Percentiles rank a stretch among this genome's conserved stretches.
phyloP scores from a whole-genome alignment of 345 rosid genomes.

The Citrus hindsii region DNA sequence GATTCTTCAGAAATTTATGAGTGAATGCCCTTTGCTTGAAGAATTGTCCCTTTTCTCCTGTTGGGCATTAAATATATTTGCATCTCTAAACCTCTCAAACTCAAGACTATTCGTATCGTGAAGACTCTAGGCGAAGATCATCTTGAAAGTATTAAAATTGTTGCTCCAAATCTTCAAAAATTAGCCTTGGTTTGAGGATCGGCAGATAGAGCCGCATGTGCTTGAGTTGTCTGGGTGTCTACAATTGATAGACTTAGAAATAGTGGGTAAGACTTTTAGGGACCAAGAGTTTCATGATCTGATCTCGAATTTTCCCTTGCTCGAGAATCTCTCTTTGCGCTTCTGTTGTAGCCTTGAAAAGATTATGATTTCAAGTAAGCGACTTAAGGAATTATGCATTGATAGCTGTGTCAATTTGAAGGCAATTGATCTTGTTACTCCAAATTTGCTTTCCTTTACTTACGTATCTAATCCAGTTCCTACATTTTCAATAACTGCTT shows the following conservation, averaged over 20 bases:
- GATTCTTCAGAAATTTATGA: background rate
- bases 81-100: background rate
- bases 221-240: background rate
- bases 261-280: background rate
- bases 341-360: background rate
- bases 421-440: background rate
- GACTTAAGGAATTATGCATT: background rate
- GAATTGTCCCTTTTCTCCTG: background rate
- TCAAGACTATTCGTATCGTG: background rate
- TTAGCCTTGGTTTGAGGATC: background rate
- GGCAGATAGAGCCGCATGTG: no score
- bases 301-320: background rate
- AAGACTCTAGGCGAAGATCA: no score
- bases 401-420: background rate
- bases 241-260: background rate
- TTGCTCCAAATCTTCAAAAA: background rate
- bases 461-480: background rate
- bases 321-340: background rate
- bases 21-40: slow-evolving; percentile 3
- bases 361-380: background rate
- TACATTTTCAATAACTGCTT: background rate
- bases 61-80: background rate
- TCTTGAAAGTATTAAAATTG: background rate
- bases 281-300: background rate
- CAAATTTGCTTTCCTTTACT: background rate